phyloP scores from a whole-genome alignment of 192 early-diverging fungal species.

The Podila epigama region DNA sequence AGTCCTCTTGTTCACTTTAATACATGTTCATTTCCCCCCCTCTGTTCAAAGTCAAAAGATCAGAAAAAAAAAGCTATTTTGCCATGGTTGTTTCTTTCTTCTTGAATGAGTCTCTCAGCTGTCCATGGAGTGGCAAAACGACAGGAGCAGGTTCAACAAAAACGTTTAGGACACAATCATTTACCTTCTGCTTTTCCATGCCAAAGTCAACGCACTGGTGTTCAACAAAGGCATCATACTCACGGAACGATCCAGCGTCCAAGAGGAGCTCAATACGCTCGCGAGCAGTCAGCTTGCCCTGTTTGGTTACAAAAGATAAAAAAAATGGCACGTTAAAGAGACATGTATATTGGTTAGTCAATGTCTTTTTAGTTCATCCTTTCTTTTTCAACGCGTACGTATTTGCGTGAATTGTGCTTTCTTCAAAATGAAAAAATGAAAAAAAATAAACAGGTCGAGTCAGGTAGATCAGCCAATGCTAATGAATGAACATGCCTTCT shows the following conservation, averaged over 20 bases:
- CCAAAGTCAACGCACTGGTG: constrained; percentile 93
- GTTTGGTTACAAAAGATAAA: neutral
- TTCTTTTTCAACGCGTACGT: too few species aligned
- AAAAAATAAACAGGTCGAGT: neutral
- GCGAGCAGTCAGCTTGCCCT: constrained; percentile 94
- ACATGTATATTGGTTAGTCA: neutral
- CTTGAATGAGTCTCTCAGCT: too few species aligned
- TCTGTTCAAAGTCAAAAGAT: too few species aligned
- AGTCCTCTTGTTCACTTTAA: too few species aligned
- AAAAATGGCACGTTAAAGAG: neutral
- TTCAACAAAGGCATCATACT: constrained; percentile 94
- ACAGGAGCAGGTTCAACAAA: too few species aligned
- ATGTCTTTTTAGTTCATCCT: neutral
- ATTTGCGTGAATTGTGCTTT: too few species aligned
- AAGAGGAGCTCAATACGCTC: constrained; percentile 88
- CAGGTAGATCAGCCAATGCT: too few species aligned
- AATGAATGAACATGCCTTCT: constrained; percentile 65
- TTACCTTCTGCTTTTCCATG: constrained; percentile 76
- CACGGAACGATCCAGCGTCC: constrained; percentile 85
- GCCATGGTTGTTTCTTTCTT: too few species aligned
- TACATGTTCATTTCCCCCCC: too few species aligned
- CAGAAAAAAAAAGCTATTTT: too few species aligned
- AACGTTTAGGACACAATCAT: too few species aligned
- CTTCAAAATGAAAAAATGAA: neutral
- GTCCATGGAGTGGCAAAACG: too few species aligned